A percentile compares a stretch with the other conserved stretches of the same genome.
phyloP scores from a whole-genome alignment of 495 filamentous ascomycete species.

The Xylaria nigripes region DNA sequence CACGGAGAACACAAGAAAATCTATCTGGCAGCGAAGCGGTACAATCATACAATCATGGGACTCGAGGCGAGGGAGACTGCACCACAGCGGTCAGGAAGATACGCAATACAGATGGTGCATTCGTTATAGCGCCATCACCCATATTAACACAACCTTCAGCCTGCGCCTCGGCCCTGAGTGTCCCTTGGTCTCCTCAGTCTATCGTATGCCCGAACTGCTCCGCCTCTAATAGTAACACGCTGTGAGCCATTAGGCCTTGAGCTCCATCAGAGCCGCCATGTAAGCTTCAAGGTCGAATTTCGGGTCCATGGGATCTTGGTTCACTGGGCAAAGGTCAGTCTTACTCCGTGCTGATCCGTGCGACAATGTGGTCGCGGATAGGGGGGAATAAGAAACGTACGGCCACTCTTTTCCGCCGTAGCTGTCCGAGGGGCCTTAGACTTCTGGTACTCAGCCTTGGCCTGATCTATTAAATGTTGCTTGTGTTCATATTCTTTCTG shows the following conservation, averaged over 20 bases:
- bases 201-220: slow-evolving; percentile 1
- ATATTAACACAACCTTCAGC: slow-evolving; percentile 4
- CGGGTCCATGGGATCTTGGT: slow-evolving; percentile 73
- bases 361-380: background rate
- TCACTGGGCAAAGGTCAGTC: slow-evolving; percentile 45
- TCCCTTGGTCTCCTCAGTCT: slow-evolving; percentile 8
- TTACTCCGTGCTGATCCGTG: background rate
- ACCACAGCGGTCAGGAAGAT: background rate
- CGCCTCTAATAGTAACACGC: slow-evolving; percentile 5
- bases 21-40: slow-evolving; percentile 33
- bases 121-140: background rate
- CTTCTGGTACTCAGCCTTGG: slow-evolving; percentile 83
- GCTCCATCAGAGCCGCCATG: slow-evolving; percentile 54
- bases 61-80: slow-evolving; percentile 5
- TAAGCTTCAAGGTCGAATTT: slow-evolving; percentile 87
- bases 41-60: slow-evolving; percentile 31
- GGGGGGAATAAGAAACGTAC: slow-evolving; percentile 41
- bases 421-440: slow-evolving; percentile 58
- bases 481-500: slow-evolving; percentile 81
- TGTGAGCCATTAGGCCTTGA: slow-evolving; percentile 26
- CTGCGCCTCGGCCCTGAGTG: slow-evolving; percentile 5
- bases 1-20: slow-evolving; percentile 34
- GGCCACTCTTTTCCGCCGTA: slow-evolving; percentile 40
- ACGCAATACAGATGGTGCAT: slow-evolving; percentile 2
- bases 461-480: slow-evolving; percentile 77